Percentiles rank a stretch among this genome's conserved stretches.
phyloP scores from a whole-genome alignment of 331 rosid species.

The Arachis monticola region DNA sequence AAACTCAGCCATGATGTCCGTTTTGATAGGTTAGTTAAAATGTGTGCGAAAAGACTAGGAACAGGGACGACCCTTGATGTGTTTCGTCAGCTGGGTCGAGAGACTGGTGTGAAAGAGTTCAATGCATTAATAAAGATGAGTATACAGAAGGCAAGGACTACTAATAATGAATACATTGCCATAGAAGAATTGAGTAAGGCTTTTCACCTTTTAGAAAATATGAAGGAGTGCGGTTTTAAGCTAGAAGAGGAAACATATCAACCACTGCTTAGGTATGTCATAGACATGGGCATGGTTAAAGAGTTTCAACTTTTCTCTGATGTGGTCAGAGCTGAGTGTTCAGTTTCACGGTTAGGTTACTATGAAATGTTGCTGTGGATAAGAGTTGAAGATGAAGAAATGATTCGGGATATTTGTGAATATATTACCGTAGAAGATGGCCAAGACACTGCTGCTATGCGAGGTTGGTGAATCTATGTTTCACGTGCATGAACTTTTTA shows the following conservation, averaged over 20 bases:
- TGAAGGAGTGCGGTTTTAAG: conserved; percentile 68
- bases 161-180: conserved; percentile 50
- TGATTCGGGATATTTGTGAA: conserved; percentile 68
- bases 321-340: conserved; percentile 48
- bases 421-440: conserved; percentile 42
- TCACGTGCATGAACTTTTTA: conserved; percentile 1
- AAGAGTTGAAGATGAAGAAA: conserved; percentile 62
- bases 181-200: conserved; percentile 58
- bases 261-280: conserved; percentile 62
- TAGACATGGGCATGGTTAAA: conserved; percentile 71
- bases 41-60: conserved; percentile 63
- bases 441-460: conserved; percentile 48
- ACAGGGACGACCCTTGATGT: conserved; percentile 39
- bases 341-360: conserved; percentile 65
- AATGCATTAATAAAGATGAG: conserved; percentile 55
- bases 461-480: conserved; percentile 55
- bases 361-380: conserved; percentile 84
- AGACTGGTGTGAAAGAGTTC: conserved; percentile 61
- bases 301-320: conserved; percentile 68
- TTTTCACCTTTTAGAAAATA: conserved; percentile 50
- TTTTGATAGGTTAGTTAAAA: conserved; percentile 45
- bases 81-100: conserved; percentile 64
- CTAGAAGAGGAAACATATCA: conserved; percentile 65
- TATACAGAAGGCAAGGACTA: conserved; percentile 62
- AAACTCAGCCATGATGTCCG: conserved; percentile 32